These are phyloP conservation scores for Pseudozyma thailandica DNA, from an alignment of 1,284 basidiomycete genomes.

Conservation along the genomic window DNA sequence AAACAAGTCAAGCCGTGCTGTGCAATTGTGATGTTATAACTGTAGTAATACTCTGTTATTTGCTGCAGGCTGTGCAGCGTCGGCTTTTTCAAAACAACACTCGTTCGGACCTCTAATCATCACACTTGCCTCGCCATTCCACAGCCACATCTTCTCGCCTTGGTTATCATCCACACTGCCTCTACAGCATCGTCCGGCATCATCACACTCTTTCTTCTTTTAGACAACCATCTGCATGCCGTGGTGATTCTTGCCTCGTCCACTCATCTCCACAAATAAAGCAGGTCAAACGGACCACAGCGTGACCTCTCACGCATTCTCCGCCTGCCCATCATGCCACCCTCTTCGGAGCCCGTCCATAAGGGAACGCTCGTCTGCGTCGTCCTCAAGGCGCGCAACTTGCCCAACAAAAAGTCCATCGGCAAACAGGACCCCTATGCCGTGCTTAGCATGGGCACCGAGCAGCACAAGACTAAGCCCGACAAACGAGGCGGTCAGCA, in stretches of 20 bases:
- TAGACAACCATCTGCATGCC: conserved; percentile 1
- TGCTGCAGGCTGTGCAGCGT: conserved; percentile 7
- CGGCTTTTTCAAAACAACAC: not conserved
- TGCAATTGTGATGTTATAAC: not conserved
- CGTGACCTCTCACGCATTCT: not conserved
- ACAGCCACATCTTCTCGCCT: not conserved
- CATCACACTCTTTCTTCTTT: not conserved
- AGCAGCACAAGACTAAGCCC: conserved; percentile 75
- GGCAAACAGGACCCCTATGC: conserved; percentile 98
- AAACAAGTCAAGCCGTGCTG: too few species aligned
- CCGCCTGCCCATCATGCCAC: conserved; percentile 25
- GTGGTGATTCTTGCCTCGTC: conserved; percentile 1
- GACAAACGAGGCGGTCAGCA: conserved; percentile 97
- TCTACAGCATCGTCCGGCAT: not conserved
- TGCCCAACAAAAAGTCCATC: conserved; percentile 65
- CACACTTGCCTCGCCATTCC: too few species aligned
- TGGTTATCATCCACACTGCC: not conserved
- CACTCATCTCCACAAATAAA: not conserved
- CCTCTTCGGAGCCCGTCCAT: conserved; percentile 38
- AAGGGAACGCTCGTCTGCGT: conserved; percentile 91
- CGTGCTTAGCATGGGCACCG: conserved; percentile 76
- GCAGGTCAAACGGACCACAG: not conserved
- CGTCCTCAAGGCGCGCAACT: conserved; percentile 85
- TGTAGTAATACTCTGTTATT: not conserved
- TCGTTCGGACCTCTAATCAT: conserved; percentile 11